These are phyloP conservation scores for Ceratocystiopsis minuta DNA, from an alignment of 2,329 filamentous ascomycete genomes.

Conservation along the genomic window DNA sequence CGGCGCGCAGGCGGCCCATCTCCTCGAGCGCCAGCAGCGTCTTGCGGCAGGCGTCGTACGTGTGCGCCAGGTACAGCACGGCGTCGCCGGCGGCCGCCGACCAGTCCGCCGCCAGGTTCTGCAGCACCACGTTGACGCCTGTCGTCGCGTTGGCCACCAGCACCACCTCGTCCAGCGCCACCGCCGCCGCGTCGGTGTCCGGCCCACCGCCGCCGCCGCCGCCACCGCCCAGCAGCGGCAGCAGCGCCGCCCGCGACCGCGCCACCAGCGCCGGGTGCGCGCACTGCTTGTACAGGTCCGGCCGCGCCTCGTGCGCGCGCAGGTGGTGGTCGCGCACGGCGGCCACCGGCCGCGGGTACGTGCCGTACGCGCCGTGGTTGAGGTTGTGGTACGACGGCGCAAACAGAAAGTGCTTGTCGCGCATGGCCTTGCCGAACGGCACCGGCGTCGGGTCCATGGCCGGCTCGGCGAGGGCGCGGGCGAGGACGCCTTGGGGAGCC, in stretches of 20 bases:
- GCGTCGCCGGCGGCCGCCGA: constrained; percentile 31
- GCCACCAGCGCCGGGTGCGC: constrained; percentile 36
- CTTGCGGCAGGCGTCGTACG: constrained; percentile 51
- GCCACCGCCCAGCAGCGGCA: constrained; percentile 33
- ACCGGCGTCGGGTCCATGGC: background rate
- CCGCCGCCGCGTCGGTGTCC: constrained; percentile 9
- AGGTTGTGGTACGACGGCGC: constrained; percentile 14
- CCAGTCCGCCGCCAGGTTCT: constrained; percentile 29
- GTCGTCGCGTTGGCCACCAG: constrained; percentile 57
- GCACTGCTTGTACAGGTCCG: constrained; percentile 49
- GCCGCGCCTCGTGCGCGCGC: constrained; percentile 36
- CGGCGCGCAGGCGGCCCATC: constrained; percentile 18
- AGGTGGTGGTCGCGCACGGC: constrained; percentile 33
- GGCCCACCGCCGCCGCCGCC: constrained; percentile 5
- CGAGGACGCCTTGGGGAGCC: background rate
- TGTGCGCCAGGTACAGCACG: constrained; percentile 47
- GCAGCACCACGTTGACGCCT: constrained; percentile 46
- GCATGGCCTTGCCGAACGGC: constrained; percentile 13
- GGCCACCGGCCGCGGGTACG: constrained; percentile 39
- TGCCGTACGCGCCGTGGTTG: constrained; percentile 45
- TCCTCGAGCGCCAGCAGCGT: constrained; percentile 43
- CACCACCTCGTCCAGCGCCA: constrained; percentile 33
- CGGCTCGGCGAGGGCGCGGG: background rate
- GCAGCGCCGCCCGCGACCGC: constrained; percentile 38
- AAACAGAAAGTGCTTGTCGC: constrained; percentile 15